Evolutionary conservation across 805 yeast genomes (phyloP), one percentile per base, ranked within the genome.

Genomic region (Starmerella apis): DNA sequence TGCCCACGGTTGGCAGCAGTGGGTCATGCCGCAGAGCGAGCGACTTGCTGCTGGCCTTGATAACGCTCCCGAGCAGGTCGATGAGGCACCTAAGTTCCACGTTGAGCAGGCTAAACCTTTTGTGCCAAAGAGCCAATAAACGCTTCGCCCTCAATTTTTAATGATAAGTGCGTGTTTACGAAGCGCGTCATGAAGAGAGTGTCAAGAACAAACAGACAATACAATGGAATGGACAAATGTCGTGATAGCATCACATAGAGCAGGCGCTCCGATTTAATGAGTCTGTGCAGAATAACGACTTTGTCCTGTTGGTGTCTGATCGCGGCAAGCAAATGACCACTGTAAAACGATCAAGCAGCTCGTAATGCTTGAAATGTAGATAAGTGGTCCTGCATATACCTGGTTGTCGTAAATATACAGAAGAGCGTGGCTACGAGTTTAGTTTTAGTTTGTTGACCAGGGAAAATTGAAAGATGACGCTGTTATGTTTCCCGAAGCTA

Each of bases 21-120:
- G 94, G 94, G 74, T 86, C 43, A 70, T 86, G 56, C 79, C 83
- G 2, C 57, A 55, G 33, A 71, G 68, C 30, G 75, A 73, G 56
- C 72, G 83, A 59, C 59, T 68, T 20, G 72, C 64, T 32, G 63
- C 64, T 16, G 81, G 80, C 31, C 57, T 59, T 25, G 79, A 76
- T 37, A 47, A 46, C 30, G 11, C 45, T 20, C 20, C 23, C 51
- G 76, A 70, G 47, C 56, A 57, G 23, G 61, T 59, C 44, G 60
- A 59, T 13, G 61, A 53, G 24, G 60, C 59, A 10, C 56, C 61
- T 22, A 60, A 58, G 50, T 66, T 66, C 54, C 63, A 65, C 48
- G 63, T 65, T 37, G 68, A 67, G 49, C 61, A 59, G 42, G 68
- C 68, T 2, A 63, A 59, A 25, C 69, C 69, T 11, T 66, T 66